Percentiles rank a stretch among this genome's conserved stretches.
These are phyloP conservation scores for Nakazawaea ambrosiae DNA, from an alignment of 805 yeast genomes.

Conservation along the genomic window DNA sequence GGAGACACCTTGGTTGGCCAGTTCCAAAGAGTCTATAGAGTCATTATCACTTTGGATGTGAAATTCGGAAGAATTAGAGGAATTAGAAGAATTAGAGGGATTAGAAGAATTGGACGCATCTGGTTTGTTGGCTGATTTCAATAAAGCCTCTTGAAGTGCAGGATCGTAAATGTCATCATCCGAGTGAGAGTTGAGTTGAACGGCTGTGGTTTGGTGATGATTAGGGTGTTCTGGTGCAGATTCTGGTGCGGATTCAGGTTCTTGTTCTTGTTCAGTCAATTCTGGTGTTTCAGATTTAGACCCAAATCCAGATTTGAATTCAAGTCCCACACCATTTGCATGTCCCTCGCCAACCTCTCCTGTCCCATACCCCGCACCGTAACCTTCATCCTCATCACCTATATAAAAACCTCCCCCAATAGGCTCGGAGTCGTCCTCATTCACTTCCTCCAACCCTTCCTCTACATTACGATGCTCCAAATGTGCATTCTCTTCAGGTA, in stretches of 20 bases:
- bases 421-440: conserved; percentile 8
- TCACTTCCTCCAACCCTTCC: background rate
- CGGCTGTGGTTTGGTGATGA: background rate
- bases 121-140: background rate
- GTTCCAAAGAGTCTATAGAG: conserved; percentile 9
- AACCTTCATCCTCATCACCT: background rate
- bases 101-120: background rate
- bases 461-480: background rate
- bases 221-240: no score
- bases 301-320: no score
- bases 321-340: no score
- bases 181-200: background rate
- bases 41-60: conserved; percentile 2
- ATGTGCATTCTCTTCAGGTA: no score
- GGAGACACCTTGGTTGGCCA: conserved; percentile 5
- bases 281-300: no score
- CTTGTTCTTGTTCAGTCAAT: no score
- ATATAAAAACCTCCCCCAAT: conserved; percentile 1
- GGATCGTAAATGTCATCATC: conserved; percentile 8
- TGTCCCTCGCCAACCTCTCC: no score
- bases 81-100: background rate
- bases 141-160: background rate
- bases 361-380: background rate
- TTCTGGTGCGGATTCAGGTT: no score
- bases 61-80: background rate